phyloP scores from a whole-genome alignment of 2,329 filamentous ascomycete genomes.

The Hymenoscyphus occultus region DNA sequence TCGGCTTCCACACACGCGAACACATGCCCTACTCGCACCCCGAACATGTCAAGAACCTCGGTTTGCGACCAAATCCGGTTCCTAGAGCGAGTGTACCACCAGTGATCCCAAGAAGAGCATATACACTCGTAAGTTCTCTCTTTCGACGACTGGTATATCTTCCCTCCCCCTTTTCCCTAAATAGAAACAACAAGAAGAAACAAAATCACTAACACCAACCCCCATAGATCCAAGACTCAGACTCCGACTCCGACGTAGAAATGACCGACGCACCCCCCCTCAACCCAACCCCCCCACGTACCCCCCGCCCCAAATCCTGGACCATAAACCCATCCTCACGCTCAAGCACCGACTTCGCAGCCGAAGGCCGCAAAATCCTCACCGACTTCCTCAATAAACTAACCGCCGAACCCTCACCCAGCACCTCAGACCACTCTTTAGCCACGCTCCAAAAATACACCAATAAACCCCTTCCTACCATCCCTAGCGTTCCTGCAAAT shows the following conservation, averaged over 20 bases:
- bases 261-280: neutral
- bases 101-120: no score
- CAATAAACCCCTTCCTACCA: neutral
- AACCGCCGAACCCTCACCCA: neutral
- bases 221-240: no score
- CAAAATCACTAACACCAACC: no score
- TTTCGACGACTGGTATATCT: no score
- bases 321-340: neutral
- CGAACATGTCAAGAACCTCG: conserved; percentile 30
- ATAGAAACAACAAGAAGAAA: no score
- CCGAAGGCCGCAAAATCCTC: neutral
- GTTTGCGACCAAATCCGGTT: conserved; percentile 22
- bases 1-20: conserved; percentile 47
- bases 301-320: neutral
- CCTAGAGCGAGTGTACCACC: no score
- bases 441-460: neutral
- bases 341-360: neutral
- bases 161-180: no score
- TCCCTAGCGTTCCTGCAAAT: neutral
- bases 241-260: no score
- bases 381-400: neutral
- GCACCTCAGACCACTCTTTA: neutral
- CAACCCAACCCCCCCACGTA: neutral
- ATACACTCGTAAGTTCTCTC: no score
- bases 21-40: conserved; percentile 40